Percentiles rank a stretch among this genome's conserved stretches.
phyloP scores from a whole-genome alignment of 2,329 filamentous ascomycete genomes.

The Tolypocladium cylindrosporum region DNA sequence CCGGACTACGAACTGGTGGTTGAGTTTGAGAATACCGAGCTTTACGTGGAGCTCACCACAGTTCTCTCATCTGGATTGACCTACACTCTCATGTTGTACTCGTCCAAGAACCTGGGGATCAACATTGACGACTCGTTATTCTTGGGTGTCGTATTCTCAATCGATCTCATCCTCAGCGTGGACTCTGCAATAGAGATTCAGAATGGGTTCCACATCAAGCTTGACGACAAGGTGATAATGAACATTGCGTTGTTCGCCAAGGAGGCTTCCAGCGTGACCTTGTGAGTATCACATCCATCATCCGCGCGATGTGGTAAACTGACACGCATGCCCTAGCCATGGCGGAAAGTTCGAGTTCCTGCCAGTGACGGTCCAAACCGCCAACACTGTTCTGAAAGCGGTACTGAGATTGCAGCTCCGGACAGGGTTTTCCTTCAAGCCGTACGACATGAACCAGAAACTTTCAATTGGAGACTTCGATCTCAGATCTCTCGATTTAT shows the following conservation, averaged over 20 bases:
- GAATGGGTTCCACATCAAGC: conserved; percentile 43
- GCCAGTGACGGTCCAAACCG: conserved; percentile 37
- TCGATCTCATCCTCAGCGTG: conserved; percentile 41
- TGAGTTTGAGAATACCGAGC: conserved; percentile 38
- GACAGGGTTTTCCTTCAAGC: conserved; percentile 25
- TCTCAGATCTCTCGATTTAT: conserved; percentile 12
- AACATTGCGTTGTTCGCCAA: conserved; percentile 39
- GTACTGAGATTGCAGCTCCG: conserved; percentile 36
- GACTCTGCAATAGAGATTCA: conserved; percentile 37
- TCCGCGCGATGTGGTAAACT: background rate
- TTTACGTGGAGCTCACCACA: conserved; percentile 39
- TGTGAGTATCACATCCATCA: conserved; percentile 28
- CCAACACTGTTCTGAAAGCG: conserved; percentile 30
- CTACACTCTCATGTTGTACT: conserved; percentile 39
- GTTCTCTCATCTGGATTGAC: conserved; percentile 28
- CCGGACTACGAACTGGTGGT: conserved; percentile 33
- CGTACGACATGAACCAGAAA: background rate
- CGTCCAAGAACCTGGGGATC: conserved; percentile 34
- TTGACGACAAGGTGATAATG: conserved; percentile 39
- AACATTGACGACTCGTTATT: conserved; percentile 25
- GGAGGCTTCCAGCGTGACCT: conserved; percentile 33
- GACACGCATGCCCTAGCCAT: conserved; percentile 22
- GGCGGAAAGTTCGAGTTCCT: conserved; percentile 47
- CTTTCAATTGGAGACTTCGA: conserved; percentile 7
- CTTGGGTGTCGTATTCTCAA: conserved; percentile 35